Percentiles rank a stretch among this genome's conserved stretches.
Evolutionary conservation across 495 filamentous ascomycete species (phyloP).

Genomic region (Annulohypoxylon bovei): DNA sequence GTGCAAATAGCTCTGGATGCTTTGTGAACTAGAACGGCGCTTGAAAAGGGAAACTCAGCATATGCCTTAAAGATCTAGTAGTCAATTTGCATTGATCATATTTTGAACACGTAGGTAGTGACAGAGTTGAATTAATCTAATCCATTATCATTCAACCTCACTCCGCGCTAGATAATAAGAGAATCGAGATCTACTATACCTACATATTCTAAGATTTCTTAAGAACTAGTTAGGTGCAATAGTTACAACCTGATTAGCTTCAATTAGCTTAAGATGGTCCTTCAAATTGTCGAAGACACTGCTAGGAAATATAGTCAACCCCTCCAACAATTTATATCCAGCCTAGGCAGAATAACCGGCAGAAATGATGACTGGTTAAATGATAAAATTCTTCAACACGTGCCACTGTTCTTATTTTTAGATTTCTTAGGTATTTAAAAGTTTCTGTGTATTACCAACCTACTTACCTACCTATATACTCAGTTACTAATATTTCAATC

Average conservation of each 20-base stretch:
- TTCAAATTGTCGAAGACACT: background rate
- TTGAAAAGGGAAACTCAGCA: background rate
- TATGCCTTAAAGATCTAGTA: background rate
- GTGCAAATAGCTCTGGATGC: background rate
- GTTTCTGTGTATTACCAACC: background rate
- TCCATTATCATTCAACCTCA: background rate
- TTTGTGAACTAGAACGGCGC: background rate
- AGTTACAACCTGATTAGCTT: background rate
- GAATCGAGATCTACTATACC: background rate
- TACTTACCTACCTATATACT: background rate
- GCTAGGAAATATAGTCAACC: background rate
- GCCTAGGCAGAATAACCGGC: conserved; percentile 1
- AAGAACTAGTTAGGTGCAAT: background rate
- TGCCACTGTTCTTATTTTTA: background rate
- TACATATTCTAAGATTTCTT: background rate
- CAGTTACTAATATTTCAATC: background rate
- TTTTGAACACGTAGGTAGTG: background rate
- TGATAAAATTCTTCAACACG: background rate
- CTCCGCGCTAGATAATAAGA: background rate
- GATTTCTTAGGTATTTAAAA: background rate
- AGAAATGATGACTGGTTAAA: background rate
- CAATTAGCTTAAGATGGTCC: background rate
- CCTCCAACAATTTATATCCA: conserved; percentile 2
- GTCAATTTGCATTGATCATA: background rate
- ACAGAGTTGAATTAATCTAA: background rate